These are phyloP conservation scores for Aspergillus baeticus DNA, from an alignment of 495 filamentous ascomycete species.

Conservation along the genomic window DNA sequence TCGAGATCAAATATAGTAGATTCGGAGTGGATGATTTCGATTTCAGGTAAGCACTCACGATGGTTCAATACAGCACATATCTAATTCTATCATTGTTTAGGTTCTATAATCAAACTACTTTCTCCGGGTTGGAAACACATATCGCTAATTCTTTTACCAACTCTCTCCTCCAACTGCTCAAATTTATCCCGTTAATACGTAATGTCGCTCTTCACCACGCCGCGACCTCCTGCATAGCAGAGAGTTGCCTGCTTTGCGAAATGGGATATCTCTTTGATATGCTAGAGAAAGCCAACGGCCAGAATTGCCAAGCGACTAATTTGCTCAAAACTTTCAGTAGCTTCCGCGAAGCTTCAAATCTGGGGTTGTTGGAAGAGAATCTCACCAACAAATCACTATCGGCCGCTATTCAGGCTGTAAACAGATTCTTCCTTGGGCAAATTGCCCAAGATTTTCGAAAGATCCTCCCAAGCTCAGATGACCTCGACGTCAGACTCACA, in stretches of 20 bases:
- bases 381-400: constrained; percentile 65
- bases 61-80: background rate
- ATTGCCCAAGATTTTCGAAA: constrained; percentile 68
- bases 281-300: constrained; percentile 90
- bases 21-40: constrained; percentile 98
- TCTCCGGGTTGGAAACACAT: constrained; percentile 92
- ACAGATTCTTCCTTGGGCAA: constrained; percentile 72
- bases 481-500: constrained; percentile 57
- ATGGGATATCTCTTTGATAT: constrained; percentile 96
- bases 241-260: constrained; percentile 88
- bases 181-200: constrained; percentile 82
- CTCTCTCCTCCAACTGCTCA: constrained; percentile 84
- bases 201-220: constrained; percentile 91
- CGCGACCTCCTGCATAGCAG: constrained; percentile 75
- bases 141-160: constrained; percentile 97
- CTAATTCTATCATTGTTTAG: constrained; percentile 38
- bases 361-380: constrained; percentile 83
- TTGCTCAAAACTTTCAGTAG: constrained; percentile 84
- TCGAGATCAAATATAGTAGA: constrained; percentile 96
- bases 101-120: constrained; percentile 87
- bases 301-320: constrained; percentile 97
- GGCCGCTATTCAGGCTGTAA: constrained; percentile 72
- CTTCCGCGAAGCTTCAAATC: constrained; percentile 65
- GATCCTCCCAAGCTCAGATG: constrained; percentile 53
- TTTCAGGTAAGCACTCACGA: constrained; percentile 66